These are phyloP conservation scores for Neurospora sp. DNA, from an alignment of 2,329 filamentous ascomycete species.

Conservation along the genomic window DNA sequence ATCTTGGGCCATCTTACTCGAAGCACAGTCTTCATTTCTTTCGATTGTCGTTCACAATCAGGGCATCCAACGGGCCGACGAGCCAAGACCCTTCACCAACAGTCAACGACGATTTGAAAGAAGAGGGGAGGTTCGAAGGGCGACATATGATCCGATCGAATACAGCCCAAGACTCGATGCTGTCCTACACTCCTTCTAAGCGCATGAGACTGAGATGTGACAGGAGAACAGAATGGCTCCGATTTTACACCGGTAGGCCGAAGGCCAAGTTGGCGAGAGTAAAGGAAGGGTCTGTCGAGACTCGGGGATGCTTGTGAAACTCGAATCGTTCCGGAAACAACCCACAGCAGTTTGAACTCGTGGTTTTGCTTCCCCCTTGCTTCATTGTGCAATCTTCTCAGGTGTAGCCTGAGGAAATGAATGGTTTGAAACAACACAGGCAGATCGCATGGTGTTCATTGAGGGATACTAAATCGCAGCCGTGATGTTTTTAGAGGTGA, in stretches of 20 bases:
- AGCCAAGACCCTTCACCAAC: neutral
- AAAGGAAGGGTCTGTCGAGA: neutral
- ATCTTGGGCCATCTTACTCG: neutral
- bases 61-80: neutral
- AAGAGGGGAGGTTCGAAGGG: neutral
- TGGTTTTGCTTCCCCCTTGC: neutral
- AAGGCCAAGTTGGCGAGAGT: neutral
- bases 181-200: neutral
- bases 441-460: neutral
- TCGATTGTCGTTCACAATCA: neutral
- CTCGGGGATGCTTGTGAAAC: neutral
- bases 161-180: neutral
- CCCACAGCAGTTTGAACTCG: neutral
- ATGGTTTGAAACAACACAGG: neutral
- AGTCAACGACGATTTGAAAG: neutral
- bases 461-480: neutral
- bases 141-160: neutral
- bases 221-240: neutral
- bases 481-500: neutral
- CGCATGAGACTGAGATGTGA: neutral
- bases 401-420: neutral
- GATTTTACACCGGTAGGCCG: neutral
- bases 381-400: neutral
- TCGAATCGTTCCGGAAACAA: neutral
- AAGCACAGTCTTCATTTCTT: neutral